Conservation (phyloP, 2,329 filamentous ascomycete species). For the Rhinocladiella similis region DNA sequence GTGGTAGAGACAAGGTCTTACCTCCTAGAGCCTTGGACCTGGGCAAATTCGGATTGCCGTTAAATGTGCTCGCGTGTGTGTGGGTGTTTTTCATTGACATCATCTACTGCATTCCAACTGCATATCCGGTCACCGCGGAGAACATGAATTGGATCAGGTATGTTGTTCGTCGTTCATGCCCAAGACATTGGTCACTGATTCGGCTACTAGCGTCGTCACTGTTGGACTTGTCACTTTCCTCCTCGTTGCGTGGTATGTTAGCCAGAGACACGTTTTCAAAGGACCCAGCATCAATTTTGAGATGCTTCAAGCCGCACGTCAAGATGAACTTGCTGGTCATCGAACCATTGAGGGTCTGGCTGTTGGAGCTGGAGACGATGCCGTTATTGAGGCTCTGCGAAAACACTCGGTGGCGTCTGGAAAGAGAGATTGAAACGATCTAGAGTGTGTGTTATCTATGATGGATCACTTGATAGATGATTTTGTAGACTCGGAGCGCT, state of each 20-base stretch:
- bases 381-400: conserved; percentile 11
- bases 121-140: conserved; percentile 10
- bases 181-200: too few relatives aligned
- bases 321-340: conserved; percentile 13
- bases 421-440: conserved; percentile 2
- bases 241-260: neutral
- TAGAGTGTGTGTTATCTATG: neutral
- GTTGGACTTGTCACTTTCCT: neutral
- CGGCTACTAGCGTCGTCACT: neutral
- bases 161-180: neutral
- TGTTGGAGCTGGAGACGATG: conserved; percentile 7
- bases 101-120: conserved; percentile 34
- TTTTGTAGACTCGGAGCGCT: too few relatives aligned
- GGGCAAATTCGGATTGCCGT: conserved; percentile 42
- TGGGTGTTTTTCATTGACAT: conserved; percentile 32
- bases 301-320: conserved; percentile 4
- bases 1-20: conserved; percentile 42
- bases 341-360: conserved; percentile 10
- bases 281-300: neutral
- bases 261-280: neutral
- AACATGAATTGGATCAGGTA: conserved; percentile 11
- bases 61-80: conserved; percentile 34
- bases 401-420: conserved; percentile 4
- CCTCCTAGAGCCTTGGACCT: conserved; percentile 46
- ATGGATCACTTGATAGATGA: neutral